Evolutionary conservation across 176 grass and related monocot genomes (phyloP), one percentile per base, ranked within the genome.

Genomic region (Carex pumila): DNA sequence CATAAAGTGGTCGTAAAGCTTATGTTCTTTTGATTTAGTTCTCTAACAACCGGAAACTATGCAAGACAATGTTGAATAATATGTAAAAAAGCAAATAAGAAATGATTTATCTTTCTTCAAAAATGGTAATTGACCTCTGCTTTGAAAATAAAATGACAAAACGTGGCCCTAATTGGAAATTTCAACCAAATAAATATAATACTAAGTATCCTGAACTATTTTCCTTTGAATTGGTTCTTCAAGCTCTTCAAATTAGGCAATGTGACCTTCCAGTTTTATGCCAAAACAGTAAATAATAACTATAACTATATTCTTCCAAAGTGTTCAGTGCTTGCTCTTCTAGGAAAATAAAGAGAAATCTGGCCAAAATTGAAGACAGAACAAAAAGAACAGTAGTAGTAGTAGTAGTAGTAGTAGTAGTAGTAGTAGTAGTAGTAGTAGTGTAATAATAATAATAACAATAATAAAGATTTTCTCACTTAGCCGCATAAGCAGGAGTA

Each of bases 401-500:
- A 50, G 47, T 12, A 49, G 9, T 49, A 11, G 9, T 11, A 8
- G 43, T 47, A 9, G 7, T 10, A 10, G 8, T 49, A 36, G 8
- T 50, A 9, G 7, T 10, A 10, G 8, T 49, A 36, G 8, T 50
- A 11, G 9, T 11, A 8, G 43, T 47, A 9, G 7, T 10, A 10
- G 8, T 49, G 25, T 25, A 25, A 36, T 1, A 82, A 37, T 4
- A 37, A 66, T 3, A 67, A 21, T 30, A 36, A n/a, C 17, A 22
- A 71, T 57, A 29, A 56, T 36, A 84, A 72, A 9, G 49, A 76
- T 55, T 76, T 76, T 67, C 85, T 72, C 85, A 97, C 94, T 94
- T 97, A 82, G 94, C 89, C 77, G 87, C 93, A 80, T 97, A 87
- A 85, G 92, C 85, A 90, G 94, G 81, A 53, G 92, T 97, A 80